phyloP scores from a whole-genome alignment of 768 basidiomycete species.

The Gymnopilus dilepis region DNA sequence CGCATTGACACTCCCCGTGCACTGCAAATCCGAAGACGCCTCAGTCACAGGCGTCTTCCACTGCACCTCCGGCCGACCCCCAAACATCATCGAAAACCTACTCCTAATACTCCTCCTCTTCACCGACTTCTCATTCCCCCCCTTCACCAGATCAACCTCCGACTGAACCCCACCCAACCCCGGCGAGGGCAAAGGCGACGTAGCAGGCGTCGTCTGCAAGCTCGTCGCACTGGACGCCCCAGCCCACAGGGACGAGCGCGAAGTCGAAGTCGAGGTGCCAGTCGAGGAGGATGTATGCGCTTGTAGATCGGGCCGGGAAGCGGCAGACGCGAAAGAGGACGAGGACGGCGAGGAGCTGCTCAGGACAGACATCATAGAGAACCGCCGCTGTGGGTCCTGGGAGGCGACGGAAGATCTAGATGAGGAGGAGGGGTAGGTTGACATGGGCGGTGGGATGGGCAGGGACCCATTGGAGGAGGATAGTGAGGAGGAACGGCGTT shows the following conservation, averaged over 20 bases:
- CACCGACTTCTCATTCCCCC: conserved; percentile 24
- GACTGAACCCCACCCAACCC: not conserved
- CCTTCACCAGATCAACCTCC: conserved; percentile 8
- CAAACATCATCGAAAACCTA: conserved; percentile 10
- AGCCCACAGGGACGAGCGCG: not conserved
- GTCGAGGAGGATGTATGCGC: not conserved
- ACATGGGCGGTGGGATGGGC: not conserved
- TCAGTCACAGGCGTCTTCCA: not conserved
- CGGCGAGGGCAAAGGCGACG: conserved; percentile 1
- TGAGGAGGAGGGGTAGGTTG: not conserved
- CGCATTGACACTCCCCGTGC: not conserved
- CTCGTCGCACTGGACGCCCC: not conserved
- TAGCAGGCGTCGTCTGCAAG: conserved; percentile 3
- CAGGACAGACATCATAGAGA: not conserved
- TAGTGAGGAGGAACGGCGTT: not conserved
- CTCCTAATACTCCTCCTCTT: conserved; percentile 4
- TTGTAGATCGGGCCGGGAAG: not conserved
- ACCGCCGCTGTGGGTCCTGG: not conserved
- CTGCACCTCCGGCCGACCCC: not conserved
- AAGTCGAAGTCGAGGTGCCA: not conserved
- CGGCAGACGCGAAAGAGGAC: not conserved
- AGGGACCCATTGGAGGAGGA: not conserved
- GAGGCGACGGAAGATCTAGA: not conserved
- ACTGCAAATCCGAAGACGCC: not conserved
- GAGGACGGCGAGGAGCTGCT: not conserved